Base-by-base conservation (phyloP, 78 protist species). In the Thecamonas trahens region DNA sequence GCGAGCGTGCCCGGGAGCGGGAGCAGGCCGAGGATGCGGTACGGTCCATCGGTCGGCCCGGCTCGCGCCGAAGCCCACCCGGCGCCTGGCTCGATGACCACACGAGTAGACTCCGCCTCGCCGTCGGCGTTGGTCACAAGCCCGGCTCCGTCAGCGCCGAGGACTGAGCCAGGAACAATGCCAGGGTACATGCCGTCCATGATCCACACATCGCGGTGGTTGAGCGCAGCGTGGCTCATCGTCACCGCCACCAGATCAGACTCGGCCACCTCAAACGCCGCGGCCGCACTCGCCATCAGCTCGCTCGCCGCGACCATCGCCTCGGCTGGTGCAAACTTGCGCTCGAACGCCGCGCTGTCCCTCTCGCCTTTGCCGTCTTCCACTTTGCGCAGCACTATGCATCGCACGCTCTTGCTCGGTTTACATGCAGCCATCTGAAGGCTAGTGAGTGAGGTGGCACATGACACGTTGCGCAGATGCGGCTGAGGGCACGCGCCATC, bases 181-280 rank as follows among this genome's bases (percentile, higher is more conserved):
- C 66, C 39, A 8, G 66, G 66, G 66, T 61, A 61, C 28, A 61
- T 1, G 28, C 45, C 66, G 47, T 17, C 3, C 5, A 15, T 3
- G 31, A 39, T 34, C 44, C 40, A 61, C 39, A 37, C 35, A 45
- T 61, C 66, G 11, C 66, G 40, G 66, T 61, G 66, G 66, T 61
- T 61, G 22, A 61, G 45, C 34, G 66, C 66, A 2, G 66, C 66
- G 18, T 40, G 47, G n/a, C 35, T 8, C 38, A 61, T 14, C 17
- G 28, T 2, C 20, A 61, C 44, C 18, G 37, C 8, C 22, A 31
- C 66, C n/a, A n/a, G 34, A 52, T 52, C 57, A 8, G n/a, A 4
- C 57, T 52, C 57, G 34, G 28, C 22, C 28, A n/a, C 28, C n/a
- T n/a, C n/a, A n/a, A n/a, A n/a, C n/a, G n/a, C n/a, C n/a, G n/a